phyloP scores from a whole-genome alignment of 202 grass and related monocot genomes.

The Eragrostis tef region DNA sequence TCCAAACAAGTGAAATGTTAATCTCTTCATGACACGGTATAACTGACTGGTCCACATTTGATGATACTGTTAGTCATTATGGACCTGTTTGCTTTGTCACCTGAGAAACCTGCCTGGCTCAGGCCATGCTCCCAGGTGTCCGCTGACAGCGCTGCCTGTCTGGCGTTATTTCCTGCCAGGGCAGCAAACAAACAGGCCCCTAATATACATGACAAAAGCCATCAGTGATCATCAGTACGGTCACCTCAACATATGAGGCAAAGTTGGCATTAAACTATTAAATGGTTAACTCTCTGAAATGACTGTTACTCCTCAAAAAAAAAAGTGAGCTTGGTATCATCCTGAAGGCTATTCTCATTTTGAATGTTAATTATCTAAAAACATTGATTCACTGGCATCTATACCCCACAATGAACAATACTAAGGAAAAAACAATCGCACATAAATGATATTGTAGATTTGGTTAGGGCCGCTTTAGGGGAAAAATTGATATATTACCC shows the following conservation, averaged over 20 bases:
- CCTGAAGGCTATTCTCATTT: neutral
- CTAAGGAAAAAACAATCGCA: neutral
- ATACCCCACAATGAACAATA: neutral
- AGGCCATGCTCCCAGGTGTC: too few species aligned
- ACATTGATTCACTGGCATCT: neutral
- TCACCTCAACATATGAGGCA: neutral
- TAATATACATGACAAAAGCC: slow-evolving; percentile 2
- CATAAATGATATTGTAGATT: neutral
- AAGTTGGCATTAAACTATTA: neutral
- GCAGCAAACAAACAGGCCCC: too few species aligned
- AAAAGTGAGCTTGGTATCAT: neutral
- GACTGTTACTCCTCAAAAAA: neutral
- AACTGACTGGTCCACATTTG: neutral
- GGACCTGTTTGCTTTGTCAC: too few species aligned
- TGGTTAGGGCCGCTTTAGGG: neutral
- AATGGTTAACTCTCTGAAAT: neutral
- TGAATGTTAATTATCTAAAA: neutral
- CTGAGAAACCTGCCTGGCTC: neutral
- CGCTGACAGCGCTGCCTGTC: too few species aligned
- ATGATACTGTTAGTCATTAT: neutral
- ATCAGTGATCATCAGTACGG: neutral
- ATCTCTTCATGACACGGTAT: neutral
- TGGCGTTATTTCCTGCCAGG: too few species aligned
- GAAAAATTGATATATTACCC: neutral
- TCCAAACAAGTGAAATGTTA: too few species aligned